Conservation (phyloP, 805 yeast genomes). For the Kluyveromyces starmeri region DNA sequence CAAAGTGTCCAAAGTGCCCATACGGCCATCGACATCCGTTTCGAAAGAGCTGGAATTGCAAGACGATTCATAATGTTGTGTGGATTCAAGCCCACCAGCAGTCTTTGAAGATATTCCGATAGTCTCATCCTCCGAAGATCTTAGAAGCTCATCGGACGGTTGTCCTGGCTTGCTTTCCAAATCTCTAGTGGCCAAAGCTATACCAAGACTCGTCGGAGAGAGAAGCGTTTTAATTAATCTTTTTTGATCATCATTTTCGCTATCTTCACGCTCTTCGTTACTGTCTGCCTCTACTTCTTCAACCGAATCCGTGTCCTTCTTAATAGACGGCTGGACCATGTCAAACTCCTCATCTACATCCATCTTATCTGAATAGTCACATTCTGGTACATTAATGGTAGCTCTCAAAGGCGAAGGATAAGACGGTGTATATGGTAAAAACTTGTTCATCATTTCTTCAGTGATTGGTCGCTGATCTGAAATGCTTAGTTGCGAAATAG, state of each 20-base stretch:
- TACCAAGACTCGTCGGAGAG: conserved; percentile 25
- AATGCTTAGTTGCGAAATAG: conserved; percentile 16
- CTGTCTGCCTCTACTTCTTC: conserved; percentile 4
- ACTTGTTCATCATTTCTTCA: conserved; percentile 11
- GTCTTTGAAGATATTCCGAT: neutral
- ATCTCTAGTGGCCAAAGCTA: conserved; percentile 21
- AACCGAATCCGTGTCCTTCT: neutral
- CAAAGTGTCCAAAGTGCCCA: neutral
- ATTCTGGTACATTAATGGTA: conserved; percentile 6
- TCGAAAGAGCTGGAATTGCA: neutral
- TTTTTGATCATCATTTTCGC: conserved; percentile 5
- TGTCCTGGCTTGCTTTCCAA: conserved; percentile 1
- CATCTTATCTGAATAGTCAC: conserved; percentile 12
- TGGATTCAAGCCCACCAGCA: neutral
- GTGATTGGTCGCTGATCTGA: conserved; percentile 5
- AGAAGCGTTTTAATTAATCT: conserved; percentile 17
- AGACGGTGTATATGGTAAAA: conserved; percentile 12
- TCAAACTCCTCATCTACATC: conserved; percentile 12
- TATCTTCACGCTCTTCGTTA: conserved; percentile 9
- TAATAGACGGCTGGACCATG: neutral
- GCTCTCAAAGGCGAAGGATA: conserved; percentile 14
- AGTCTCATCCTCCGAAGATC: neutral
- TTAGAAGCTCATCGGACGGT: conserved; percentile 10
- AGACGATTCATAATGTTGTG: neutral
- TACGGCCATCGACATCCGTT: neutral